A percentile compares a stretch with the other conserved stretches of the same genome.
Evolutionary conservation across 306 rosid species (phyloP).

Genomic region (Sicyos edulis): DNA sequence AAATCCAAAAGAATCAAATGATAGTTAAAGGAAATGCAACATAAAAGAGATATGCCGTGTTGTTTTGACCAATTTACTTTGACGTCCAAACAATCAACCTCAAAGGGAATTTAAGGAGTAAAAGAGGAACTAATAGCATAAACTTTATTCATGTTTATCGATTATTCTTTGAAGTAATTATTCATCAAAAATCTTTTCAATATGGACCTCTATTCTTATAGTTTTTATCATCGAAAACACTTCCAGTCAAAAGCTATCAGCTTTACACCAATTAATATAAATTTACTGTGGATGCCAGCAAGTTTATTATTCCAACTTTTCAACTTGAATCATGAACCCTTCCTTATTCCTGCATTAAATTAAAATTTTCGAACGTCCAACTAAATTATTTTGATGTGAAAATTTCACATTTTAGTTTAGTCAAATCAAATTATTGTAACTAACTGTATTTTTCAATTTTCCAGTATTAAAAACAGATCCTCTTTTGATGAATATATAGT

Average conservation of each 20-base stretch:
- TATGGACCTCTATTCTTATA: background rate
- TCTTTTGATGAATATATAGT: background rate
- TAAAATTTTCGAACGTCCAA: background rate
- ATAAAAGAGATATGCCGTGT: background rate
- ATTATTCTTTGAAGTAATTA: background rate
- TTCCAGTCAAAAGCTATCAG: background rate
- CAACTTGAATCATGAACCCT: background rate
- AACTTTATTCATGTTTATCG: background rate
- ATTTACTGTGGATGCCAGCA: background rate
- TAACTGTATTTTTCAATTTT: background rate
- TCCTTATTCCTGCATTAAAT: background rate
- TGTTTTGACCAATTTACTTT: background rate
- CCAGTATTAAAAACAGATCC: background rate
- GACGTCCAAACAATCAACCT: background rate
- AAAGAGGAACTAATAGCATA: background rate
- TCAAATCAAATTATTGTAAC: background rate
- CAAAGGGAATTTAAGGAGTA: background rate
- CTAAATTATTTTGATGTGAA: slow-evolving; percentile 5
- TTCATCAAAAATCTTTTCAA: background rate
- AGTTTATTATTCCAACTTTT: background rate
- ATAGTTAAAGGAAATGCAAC: background rate
- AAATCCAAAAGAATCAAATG: background rate
- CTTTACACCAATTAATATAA: background rate
- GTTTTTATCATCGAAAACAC: background rate
- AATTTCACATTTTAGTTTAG: background rate